phyloP scores from a whole-genome alignment of 2,329 filamentous ascomycete genomes.

The Fusarium pseudonygamai region DNA sequence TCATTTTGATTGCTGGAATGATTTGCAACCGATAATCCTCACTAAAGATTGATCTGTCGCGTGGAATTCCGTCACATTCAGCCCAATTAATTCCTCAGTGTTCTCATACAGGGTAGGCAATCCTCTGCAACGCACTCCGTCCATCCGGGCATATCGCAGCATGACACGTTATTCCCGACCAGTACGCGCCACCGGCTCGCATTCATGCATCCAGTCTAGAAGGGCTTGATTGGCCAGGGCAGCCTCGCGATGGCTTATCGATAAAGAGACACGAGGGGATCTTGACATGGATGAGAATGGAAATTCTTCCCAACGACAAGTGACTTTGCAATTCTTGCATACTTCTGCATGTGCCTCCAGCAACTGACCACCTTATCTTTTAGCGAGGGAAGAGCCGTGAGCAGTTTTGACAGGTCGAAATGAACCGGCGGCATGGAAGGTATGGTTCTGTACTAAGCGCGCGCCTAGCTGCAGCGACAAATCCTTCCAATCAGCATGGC shows the following conservation, averaged over 20 bases:
- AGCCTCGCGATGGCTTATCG: neutral
- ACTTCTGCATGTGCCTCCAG: too few species aligned
- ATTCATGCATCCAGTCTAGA: neutral
- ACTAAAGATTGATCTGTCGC: accelerated
- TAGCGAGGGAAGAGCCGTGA: too few species aligned
- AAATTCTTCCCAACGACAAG: neutral
- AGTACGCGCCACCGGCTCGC: neutral
- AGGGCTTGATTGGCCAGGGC: neutral
- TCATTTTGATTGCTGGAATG: neutral
- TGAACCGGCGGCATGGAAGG: too few species aligned
- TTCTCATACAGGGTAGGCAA: neutral
- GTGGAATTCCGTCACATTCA: too few species aligned
- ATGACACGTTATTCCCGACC: neutral
- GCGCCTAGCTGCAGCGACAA: too few species aligned
- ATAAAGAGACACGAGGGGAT: neutral
- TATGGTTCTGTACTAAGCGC: too few species aligned
- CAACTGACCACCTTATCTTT: too few species aligned
- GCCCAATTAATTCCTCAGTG: too few species aligned
- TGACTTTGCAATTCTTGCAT: neutral
- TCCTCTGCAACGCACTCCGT: neutral
- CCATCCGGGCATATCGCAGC: neutral
- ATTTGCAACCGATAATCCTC: accelerated
- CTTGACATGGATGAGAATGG: neutral
- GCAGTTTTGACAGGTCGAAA: too few species aligned
- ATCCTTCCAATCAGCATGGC: too few species aligned